Evolutionary conservation across 106 monocot species (phyloP).

Genomic region (Allium cepa): DNA sequence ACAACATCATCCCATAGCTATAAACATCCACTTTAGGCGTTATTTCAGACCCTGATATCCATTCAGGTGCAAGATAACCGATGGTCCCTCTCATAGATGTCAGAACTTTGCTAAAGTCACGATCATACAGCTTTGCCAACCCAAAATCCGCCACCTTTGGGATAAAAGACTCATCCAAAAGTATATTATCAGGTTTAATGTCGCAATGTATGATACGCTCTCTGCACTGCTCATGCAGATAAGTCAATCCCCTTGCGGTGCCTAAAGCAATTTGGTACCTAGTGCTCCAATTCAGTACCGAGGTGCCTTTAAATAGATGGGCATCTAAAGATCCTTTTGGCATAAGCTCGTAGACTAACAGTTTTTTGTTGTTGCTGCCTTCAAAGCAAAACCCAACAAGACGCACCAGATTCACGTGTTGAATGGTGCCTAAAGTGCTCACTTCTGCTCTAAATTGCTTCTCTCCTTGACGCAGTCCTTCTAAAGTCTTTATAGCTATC

Average conservation of each 20-base stretch:
- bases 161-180: conserved; percentile 27
- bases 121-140: conserved; percentile 44
- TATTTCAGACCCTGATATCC: conserved; percentile 45
- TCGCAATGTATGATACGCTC: conserved; percentile 37
- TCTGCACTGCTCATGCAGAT: conserved; percentile 31
- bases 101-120: conserved; percentile 44
- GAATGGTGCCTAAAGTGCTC: conserved; percentile 8
- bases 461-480: conserved; percentile 4
- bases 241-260: conserved; percentile 19
- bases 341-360: conserved; percentile 29
- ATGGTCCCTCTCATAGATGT: conserved; percentile 54
- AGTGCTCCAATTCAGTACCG: conserved; percentile 8
- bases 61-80: conserved; percentile 56
- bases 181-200: conserved; percentile 40
- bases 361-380: conserved; percentile 10
- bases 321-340: conserved; percentile 10
- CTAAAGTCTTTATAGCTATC: conserved; percentile 8
- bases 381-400: conserved; percentile 11
- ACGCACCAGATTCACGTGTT: conserved; percentile 18
- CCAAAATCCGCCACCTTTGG: conserved; percentile 56
- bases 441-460: conserved; percentile 22
- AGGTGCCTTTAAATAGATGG: conserved; percentile 13
- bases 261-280: conserved; percentile 24
- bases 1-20: conserved; percentile 56
- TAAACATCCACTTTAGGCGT: conserved; percentile 47